Evolutionary conservation across 441 rosid genomes (phyloP), one percentile per base, ranked within the genome.

Genomic region (Adansonia grandidieri): DNA sequence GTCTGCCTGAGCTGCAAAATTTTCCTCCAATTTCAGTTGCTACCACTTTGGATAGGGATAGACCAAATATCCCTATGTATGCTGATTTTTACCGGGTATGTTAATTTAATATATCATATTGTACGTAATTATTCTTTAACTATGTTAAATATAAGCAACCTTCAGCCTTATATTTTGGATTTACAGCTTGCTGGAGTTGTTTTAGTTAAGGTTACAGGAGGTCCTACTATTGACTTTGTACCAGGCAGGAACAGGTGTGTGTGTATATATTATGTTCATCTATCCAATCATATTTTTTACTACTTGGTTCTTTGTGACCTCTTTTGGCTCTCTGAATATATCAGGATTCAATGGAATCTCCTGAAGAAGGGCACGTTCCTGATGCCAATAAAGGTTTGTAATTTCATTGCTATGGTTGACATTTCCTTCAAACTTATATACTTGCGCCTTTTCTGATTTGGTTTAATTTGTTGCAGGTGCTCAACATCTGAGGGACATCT

Each of bases 161-260:
- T 6, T n/a, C 32, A 74, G 77, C 44, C 42, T 62, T 64, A 13
- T 8, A 20, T 51, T 57, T 71, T 60, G 70, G 42, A n/a, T 77
- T 51, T 84, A 76, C 86, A 96, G 97, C 97, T 96, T 64, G 96
- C 97, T 48, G 99, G 98, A 69, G 87, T 92, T 78, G 97, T 93
- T 64, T 93, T 97, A 1, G 97, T 96, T 28, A 97, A 96, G 87
- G 80, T 90, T 78, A 90, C 96, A 0, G 97, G 97, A 20, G 99
- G 99, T 60, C 98, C 99, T 6, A 73, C 87, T 48, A 86, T 96
- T 76, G 80, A 81, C 22, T 93, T 93, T 62, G 87, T 86, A 64
- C 97, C 95, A 4, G 97, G 99, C 76, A 92, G 97, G 84, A 87
- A 89, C 96, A 62, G 6, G 9, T 56, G 17, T 51, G n/a, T 58